Percentiles rank a stretch among this genome's conserved stretches.
Conservation (phyloP, 1,284 basidiomycete species). For the Pisolithus thermaeus region DNA sequence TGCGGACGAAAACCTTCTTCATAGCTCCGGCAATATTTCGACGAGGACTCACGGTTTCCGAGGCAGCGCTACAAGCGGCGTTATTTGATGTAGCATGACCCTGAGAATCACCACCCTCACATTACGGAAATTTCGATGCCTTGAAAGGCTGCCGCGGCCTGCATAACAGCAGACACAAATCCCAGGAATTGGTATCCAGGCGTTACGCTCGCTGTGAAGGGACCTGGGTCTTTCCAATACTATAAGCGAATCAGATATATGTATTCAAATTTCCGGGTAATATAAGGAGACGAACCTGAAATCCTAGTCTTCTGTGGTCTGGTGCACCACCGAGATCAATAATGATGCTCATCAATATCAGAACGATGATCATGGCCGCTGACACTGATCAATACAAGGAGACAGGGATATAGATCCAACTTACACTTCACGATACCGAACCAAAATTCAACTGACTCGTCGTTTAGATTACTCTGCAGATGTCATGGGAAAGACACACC, state of each 20-base stretch:
- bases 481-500: slow-evolving; percentile 25
- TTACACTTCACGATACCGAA: slow-evolving; percentile 10
- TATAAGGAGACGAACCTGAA: slow-evolving; percentile 11
- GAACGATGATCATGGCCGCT: slow-evolving; percentile 47
- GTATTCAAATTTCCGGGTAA: not conserved
- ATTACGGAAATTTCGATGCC: slow-evolving; percentile 12
- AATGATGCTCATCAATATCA: slow-evolving; percentile 51
- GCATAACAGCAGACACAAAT: slow-evolving; percentile 34
- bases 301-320: slow-evolving; percentile 35
- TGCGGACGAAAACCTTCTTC: slow-evolving; percentile 12
- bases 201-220: slow-evolving; percentile 28
- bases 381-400: slow-evolving; percentile 42
- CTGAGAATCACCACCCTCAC: not conserved
- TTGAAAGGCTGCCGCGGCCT: slow-evolving; percentile 9
- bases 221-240: slow-evolving; percentile 45
- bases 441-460: slow-evolving; percentile 7
- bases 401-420: slow-evolving; percentile 9
- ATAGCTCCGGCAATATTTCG: slow-evolving; percentile 11
- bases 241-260: slow-evolving; percentile 10
- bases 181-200: slow-evolving; percentile 38
- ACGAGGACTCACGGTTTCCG: slow-evolving; percentile 11
- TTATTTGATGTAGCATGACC: not conserved
- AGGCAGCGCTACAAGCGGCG: slow-evolving; percentile 6
- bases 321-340: slow-evolving; percentile 51
- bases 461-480: not conserved